Evolutionary conservation across 495 filamentous ascomycete genomes (phyloP), one percentile per base, ranked within the genome.

Genomic region (Collariella sp.): DNA sequence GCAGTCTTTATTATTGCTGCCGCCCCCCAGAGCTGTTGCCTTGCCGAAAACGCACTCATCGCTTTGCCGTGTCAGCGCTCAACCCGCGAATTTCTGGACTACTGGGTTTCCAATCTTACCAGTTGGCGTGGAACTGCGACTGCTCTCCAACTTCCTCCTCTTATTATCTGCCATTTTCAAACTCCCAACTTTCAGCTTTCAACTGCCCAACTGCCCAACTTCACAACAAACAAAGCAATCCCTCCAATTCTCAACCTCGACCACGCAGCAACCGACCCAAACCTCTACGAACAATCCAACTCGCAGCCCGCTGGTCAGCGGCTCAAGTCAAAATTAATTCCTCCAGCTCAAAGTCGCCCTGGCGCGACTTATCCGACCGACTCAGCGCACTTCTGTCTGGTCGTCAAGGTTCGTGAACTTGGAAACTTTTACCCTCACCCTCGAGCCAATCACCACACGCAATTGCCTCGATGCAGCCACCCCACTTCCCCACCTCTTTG

Each of bases 41-140:
- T 70, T 15, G 75, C 72, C 15, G 77, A 75, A 60, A 78, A 74
- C 15, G 76, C 77, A 57, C 77, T 80, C 61, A 79, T 62, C 10
- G 60, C 75, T 77, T 38, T 34, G 34, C 54, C 33, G 23, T 46
- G 56, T 54, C 22, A 57, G 52, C 33, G 24, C 35, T 20, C 20
- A 3, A 20, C 19, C 20, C 46, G 12, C 13, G 2, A 46, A 18
- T 0, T 31, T 35, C 5, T 16, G 1, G 20, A 44, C 24, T n/a
- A 16, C 35, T 29, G 4, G 12, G 29, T 18, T 9, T 38, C 24
- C 51, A 46, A n/a, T n/a, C n/a, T n/a, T 61, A 65, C 49, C 20
- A 26, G 31, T 34, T 19, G 46, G 31, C 52, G 66, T 61, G 41
- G 65, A 58, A 41, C 56, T 57, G 13, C 43, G 33, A 20, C 54